Percentiles rank a stretch among this genome's conserved stretches.
phyloP scores from a whole-genome alignment of 352 stramenopile genomes.

The Phytopythium cucurbitacearum region DNA sequence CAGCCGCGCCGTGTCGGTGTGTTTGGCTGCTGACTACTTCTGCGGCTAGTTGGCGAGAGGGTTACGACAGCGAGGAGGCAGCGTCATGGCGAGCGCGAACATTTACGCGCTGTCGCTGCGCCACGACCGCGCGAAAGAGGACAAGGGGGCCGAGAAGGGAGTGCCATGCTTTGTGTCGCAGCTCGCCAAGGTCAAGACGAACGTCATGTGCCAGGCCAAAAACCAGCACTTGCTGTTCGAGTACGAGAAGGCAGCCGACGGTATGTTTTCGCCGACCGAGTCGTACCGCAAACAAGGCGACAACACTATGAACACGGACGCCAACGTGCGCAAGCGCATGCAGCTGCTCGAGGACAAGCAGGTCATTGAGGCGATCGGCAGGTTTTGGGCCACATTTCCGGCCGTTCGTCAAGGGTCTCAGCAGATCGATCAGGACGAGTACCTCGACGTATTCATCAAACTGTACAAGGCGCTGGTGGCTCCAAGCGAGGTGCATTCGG shows the following conservation, averaged over 20 bases:
- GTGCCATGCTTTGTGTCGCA: constrained; percentile 61
- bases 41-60: background rate
- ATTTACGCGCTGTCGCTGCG: constrained; percentile 37
- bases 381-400: constrained; percentile 76
- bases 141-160: constrained; percentile 31
- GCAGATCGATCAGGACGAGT: constrained; percentile 47
- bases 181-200: constrained; percentile 65
- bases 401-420: constrained; percentile 40
- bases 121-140: constrained; percentile 13
- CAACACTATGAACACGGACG: constrained; percentile 56
- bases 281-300: constrained; percentile 79
- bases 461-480: constrained; percentile 77
- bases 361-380: constrained; percentile 43
- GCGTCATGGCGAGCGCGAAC: constrained; percentile 31
- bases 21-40: background rate
- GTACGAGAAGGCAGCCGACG: constrained; percentile 24
- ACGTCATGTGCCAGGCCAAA: constrained; percentile 44
- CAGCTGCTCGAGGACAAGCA: constrained; percentile 41
- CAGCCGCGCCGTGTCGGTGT: too few relatives aligned
- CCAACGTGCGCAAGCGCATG: constrained; percentile 57
- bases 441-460: constrained; percentile 79
- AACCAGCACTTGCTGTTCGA: constrained; percentile 49
- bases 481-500: constrained; percentile 32
- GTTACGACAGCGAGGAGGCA: background rate
- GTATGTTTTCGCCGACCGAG: constrained; percentile 14